Evolutionary conservation across 352 stramenopile species (phyloP), one percentile per base, ranked within the genome.

Genomic region (Globisporangium lucens): DNA sequence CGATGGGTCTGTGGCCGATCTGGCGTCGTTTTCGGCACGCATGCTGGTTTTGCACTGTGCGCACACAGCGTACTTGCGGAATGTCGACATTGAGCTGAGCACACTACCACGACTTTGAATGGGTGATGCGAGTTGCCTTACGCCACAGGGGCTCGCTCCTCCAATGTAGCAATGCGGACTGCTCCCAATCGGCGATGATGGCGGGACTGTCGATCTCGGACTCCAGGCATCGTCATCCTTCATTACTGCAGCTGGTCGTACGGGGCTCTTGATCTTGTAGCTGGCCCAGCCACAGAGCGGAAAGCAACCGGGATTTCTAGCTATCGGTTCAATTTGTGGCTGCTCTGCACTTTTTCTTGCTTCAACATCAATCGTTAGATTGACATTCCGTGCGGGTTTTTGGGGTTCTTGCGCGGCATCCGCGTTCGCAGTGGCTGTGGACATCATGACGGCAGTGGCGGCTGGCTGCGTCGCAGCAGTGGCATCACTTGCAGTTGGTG

Each of bases 21-120:
- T 15, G 36, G 49, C 3, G 35, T 33, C 29, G n/a, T 35, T 51
- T n/a, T 55, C 24, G 4, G 27, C 17, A n/a, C 17, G 30, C 8
- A 59, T 15, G 12, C 8, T 38, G 12, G 56, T 24, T 61, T 61
- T 58, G 35, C 65, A 70, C 8, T 65, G 57, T 6, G 29, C 36
- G 27, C 65, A 70, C 5, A 70, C 47, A 4, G 24, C 20, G 10
- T 62, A 61, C 33, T 65, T 65, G 49, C 56, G 57, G 47, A 70
- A 46, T 8, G 57, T 43, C 15, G 65, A 29, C 12, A 70, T 55
- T 5, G 22, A 29, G 12, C 53, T 6, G 57, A 61, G 36, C 7
- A 60, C n/a, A 3, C 43, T 41, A 20, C 15, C 1, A 20, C 47
- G 38, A 47, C 13, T 35, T 30, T 38, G 29, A 9, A 22, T 20